phyloP scores from a whole-genome alignment of 345 rosid genomes.

The Draba incana region DNA sequence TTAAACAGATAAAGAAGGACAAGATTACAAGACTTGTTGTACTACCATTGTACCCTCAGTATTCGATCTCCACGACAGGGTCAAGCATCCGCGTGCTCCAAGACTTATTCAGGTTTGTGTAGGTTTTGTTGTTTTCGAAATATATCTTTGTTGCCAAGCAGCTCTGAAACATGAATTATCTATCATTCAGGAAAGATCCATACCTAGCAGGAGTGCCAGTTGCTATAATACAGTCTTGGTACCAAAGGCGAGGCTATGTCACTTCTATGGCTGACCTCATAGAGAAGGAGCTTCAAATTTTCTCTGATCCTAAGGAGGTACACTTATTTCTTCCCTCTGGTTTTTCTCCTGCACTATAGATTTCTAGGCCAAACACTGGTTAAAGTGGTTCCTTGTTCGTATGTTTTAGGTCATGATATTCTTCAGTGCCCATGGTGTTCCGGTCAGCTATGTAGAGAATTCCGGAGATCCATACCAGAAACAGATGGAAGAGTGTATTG shows the following conservation, averaged over 20 bases:
- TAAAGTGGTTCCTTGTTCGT: constrained; percentile 21
- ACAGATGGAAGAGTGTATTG: constrained; percentile 94
- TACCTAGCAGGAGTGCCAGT: constrained; percentile 76
- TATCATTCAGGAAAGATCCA: constrained; percentile 68
- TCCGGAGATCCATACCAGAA: constrained; percentile 93
- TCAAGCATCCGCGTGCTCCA: constrained; percentile 88
- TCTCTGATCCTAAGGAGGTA: constrained; percentile 80
- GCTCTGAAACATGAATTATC: constrained; percentile 31
- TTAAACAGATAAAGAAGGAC: constrained; percentile 72
- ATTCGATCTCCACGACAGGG: constrained; percentile 91
- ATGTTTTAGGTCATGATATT: constrained; percentile 73
- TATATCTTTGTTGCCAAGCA: constrained; percentile 2
- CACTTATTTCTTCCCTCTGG: constrained; percentile 20
- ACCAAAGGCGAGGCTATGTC: constrained; percentile 80
- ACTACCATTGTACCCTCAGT: constrained; percentile 96
- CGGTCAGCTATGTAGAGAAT: constrained; percentile 81
- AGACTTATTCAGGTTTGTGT: constrained; percentile 62
- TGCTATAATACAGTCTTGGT: constrained; percentile 82
- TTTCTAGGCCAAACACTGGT: not conserved
- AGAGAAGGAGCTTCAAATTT: constrained; percentile 64
- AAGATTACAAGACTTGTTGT: constrained; percentile 82
- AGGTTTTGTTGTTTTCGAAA: not conserved
- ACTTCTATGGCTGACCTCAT: constrained; percentile 91
- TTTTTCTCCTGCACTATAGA: not conserved
- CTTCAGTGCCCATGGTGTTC: constrained; percentile 98